phyloP scores from a whole-genome alignment of 1,139 yeast genomes.

The Kodamaea sp. region DNA sequence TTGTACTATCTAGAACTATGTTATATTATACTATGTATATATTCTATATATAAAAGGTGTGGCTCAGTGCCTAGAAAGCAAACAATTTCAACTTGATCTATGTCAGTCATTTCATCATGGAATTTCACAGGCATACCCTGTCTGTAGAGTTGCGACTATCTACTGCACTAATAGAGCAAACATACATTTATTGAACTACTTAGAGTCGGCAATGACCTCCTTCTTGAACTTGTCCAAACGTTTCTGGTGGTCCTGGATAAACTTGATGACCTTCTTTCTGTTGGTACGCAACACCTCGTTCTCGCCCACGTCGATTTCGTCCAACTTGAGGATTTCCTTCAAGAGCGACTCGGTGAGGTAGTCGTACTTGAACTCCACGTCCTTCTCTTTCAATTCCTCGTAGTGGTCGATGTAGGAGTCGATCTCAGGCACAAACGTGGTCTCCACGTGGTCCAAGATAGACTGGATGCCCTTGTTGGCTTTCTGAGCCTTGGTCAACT shows the following conservation, averaged over 20 bases:
- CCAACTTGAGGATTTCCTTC: slow-evolving; percentile 65
- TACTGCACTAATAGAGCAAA: too few relatives aligned
- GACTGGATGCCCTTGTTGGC: slow-evolving; percentile 44
- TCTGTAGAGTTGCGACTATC: too few relatives aligned
- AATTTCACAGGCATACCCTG: too few relatives aligned
- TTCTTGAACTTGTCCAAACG: slow-evolving; percentile 56
- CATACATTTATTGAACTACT: too few relatives aligned
- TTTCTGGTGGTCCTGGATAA: slow-evolving; percentile 60
- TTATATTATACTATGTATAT: too few relatives aligned
- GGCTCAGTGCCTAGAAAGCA: too few relatives aligned
- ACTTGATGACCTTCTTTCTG: slow-evolving; percentile 60
- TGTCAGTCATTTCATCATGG: too few relatives aligned
- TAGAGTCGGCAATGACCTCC: too few relatives aligned
- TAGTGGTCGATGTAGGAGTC: slow-evolving; percentile 41
- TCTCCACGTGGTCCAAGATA: slow-evolving; percentile 45
- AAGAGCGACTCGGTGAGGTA: slow-evolving; percentile 67
- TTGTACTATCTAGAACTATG: too few relatives aligned
- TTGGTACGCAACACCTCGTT: slow-evolving; percentile 54
- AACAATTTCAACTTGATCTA: too few relatives aligned
- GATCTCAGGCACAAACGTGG: slow-evolving; percentile 45
- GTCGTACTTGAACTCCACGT: slow-evolving; percentile 51
- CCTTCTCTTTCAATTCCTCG: slow-evolving; percentile 35
- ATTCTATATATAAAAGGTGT: too few relatives aligned
- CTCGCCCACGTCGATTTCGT: slow-evolving; percentile 57
- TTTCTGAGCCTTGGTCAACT: slow-evolving; percentile 43